Percentiles rank a stretch among this genome's conserved stretches.
Evolutionary conservation across 108 stramenopile genomes (phyloP).

Genomic region (Halocafeteria seosinensis): DNA sequence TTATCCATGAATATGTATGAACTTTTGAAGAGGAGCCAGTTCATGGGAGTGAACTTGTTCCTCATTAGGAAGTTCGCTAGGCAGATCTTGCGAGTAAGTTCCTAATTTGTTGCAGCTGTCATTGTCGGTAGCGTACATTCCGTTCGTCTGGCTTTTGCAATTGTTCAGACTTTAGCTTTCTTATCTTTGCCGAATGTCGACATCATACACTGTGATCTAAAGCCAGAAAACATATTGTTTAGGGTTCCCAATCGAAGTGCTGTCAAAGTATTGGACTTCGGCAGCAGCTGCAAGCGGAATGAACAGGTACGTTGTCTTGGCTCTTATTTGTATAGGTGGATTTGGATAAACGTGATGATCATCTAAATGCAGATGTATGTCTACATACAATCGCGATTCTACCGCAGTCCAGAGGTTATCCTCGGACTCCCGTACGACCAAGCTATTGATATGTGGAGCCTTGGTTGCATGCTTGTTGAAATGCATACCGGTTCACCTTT

Average conservation of each 20-base stretch:
- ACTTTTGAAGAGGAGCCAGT: constrained; percentile 80
- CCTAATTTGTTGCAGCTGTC: too few species aligned
- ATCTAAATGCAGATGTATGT: constrained; percentile 76
- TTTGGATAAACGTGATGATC: background rate
- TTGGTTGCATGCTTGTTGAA: constrained; percentile 94
- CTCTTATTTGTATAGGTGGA: too few species aligned
- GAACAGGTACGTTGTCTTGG: too few species aligned
- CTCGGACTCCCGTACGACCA: constrained; percentile 76
- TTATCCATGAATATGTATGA: constrained; percentile 89
- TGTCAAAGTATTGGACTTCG: constrained; percentile 94
- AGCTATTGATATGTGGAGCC: constrained; percentile 95
- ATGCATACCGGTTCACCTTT: constrained; percentile 94
- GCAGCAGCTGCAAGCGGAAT: constrained; percentile 69
- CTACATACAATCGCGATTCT: constrained; percentile 96
- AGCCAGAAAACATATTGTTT: constrained; percentile 93
- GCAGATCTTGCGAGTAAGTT: constrained; percentile 84
- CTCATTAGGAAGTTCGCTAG: constrained; percentile 84
- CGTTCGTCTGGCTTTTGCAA: too few species aligned
- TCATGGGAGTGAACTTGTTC: constrained; percentile 78
- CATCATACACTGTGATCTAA: constrained; percentile 93
- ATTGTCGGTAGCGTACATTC: too few species aligned
- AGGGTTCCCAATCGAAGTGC: constrained; percentile 76
- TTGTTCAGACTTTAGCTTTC: constrained; percentile 62
- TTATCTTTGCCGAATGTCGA: constrained; percentile 68
- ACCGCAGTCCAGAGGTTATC: constrained; percentile 90